These are phyloP conservation scores for Penicillium fimorum DNA, from an alignment of 495 filamentous ascomycete genomes.

Conservation along the genomic window DNA sequence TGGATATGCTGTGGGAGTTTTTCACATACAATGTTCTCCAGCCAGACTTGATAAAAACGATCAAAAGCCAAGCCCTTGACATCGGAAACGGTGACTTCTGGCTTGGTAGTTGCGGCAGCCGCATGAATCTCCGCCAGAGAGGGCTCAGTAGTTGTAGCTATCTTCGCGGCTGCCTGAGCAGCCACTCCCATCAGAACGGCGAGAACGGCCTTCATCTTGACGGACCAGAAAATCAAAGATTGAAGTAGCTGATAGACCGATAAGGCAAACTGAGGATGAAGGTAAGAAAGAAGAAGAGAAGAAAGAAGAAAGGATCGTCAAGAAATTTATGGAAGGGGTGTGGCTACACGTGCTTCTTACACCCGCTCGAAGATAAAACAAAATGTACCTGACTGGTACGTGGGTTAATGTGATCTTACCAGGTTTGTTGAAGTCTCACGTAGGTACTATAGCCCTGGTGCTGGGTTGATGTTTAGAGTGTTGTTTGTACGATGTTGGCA, in stretches of 20 bases:
- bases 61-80: conserved; percentile 64
- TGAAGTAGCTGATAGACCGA: neutral
- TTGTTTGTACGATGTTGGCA: neutral
- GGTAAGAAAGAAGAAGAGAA: neutral
- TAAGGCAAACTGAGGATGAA: neutral
- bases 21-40: conserved; percentile 65
- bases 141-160: conserved; percentile 30
- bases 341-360: conserved; percentile 4
- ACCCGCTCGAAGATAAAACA: neutral
- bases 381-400: neutral
- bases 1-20: conserved; percentile 36
- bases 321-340: neutral
- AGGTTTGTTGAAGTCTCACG: neutral
- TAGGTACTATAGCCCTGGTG: neutral
- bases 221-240: neutral
- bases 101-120: conserved; percentile 29
- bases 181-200: conserved; percentile 23
- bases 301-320: neutral
- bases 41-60: conserved; percentile 66
- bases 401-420: neutral
- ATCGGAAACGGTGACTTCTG: conserved; percentile 51
- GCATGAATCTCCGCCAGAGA: conserved; percentile 29
- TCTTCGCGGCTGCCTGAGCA: conserved; percentile 25
- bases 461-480: neutral
- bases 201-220: conserved; percentile 28